Evolutionary conservation across 2,329 filamentous ascomycete species (phyloP), one percentile per base, ranked within the genome.

Genomic region (Diaporthe sp.): DNA sequence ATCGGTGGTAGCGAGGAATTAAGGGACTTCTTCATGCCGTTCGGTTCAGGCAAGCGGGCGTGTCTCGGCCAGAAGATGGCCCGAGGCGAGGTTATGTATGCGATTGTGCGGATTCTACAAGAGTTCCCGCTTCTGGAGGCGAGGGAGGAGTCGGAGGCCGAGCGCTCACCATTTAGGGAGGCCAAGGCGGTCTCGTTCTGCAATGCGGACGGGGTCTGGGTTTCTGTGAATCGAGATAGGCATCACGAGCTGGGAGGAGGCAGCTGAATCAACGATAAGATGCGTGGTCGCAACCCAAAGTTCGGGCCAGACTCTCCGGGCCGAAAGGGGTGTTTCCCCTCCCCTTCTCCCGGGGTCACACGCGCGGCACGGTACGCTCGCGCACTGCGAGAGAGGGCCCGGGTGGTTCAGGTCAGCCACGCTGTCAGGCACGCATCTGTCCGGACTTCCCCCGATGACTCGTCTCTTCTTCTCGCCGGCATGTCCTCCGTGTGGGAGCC

Each of bases 41-140:
- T 76, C 42, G 75, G 75, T 5, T 72, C 51, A 0, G 72, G 75
- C 4, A 69, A 56, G 13, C 65, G 75, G 35, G 50, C 65, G 7
- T 76, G 75, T 42, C 44, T 74, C 42, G 75, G 75, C 35, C 72
- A 70, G 42, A 35, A 70, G 7, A 76, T 76, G 72, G 75, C 65
- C 15, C 58, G 61, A 65, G 37, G 35, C 3, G 72, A 75, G 70
- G 61, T 75, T 3, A 22, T 51, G 25, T 76, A 76, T 58, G 65
- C 71, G 25, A 27, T 76, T 19, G 73, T 76, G 25, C 59, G 75
- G 37, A 51, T 76, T 15, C 42, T 76, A 50, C 75, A 76, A 50
- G 70, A 70, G 27, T 72, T 76, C 27, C 25, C 74, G 7, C 27
- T 17, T 22, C 32, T 75, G 27, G 27, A 2, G 25, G 37, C 47